Conservation (phyloP, 73 alveolate species). For the Paramecium octaurelia region DNA sequence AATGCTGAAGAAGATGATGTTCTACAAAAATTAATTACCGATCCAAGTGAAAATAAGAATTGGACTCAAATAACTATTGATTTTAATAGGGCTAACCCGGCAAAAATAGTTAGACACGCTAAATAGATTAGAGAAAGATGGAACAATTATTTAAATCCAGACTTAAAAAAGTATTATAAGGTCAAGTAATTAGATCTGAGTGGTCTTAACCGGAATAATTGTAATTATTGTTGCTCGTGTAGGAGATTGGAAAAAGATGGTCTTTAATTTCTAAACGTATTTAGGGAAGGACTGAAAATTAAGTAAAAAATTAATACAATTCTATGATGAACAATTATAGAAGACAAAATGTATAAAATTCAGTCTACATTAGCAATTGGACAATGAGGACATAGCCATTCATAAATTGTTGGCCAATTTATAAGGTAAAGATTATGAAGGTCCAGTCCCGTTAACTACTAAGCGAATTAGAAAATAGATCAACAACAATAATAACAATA, state of each 20-base stretch:
- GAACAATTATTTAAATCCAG: constrained; percentile 48
- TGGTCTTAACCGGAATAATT: constrained; percentile 30
- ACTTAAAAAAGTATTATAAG: constrained; percentile 6
- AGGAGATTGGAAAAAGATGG: constrained; percentile 47
- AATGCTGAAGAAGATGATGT: constrained; percentile 28
- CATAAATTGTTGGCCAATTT: constrained; percentile 30
- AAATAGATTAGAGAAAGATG: constrained; percentile 40
- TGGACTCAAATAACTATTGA: constrained; percentile 49
- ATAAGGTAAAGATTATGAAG: constrained; percentile 34
- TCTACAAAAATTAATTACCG: neutral
- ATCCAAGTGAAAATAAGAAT: constrained; percentile 34
- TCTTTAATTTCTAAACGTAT: constrained; percentile 21
- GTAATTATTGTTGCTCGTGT: neutral
- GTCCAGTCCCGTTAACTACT: neutral
- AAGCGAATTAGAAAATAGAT: neutral
- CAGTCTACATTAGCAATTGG: neutral
- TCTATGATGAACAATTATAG: constrained; percentile 36
- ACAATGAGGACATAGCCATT: constrained; percentile 26
- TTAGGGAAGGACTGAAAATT: constrained; percentile 26
- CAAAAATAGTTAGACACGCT: constrained; percentile 38
- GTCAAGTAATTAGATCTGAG: neutral
- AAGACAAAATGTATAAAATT: constrained; percentile 20
- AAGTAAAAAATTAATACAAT: constrained; percentile 42
- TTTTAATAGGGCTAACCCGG: constrained; percentile 24
- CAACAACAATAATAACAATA: neutral